These are phyloP conservation scores for Exophiala aquamarina DNA, from an alignment of 2,329 filamentous ascomycete species.

Conservation along the genomic window DNA sequence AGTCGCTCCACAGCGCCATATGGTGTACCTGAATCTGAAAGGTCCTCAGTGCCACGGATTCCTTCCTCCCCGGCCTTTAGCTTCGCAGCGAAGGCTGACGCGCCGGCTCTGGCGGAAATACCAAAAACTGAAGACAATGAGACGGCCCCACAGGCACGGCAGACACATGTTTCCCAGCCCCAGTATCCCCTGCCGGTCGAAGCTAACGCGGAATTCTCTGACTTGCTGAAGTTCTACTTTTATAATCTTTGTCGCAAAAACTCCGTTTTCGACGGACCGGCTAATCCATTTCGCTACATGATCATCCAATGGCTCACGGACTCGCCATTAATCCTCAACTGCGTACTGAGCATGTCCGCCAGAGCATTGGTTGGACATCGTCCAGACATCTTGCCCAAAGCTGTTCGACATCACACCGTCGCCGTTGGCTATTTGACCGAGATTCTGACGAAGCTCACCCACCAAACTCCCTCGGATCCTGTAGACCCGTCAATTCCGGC, in stretches of 20 bases:
- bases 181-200: neutral
- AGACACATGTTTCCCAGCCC: neutral
- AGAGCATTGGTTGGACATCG: neutral
- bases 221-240: neutral
- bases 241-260: conserved; percentile 1
- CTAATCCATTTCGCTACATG: conserved; percentile 1
- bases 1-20: too few species aligned
- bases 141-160: neutral
- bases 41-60: neutral
- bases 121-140: neutral
- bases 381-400: neutral
- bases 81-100: neutral
- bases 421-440: neutral
- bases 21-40: too few species aligned
- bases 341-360: neutral
- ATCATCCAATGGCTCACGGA: neutral
- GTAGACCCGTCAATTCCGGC: neutral
- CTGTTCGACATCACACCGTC: neutral
- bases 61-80: neutral
- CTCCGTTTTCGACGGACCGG: conserved; percentile 1
- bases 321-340: conserved; percentile 2
- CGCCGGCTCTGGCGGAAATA: neutral
- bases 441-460: neutral
- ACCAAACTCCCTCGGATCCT: neutral
- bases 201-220: neutral